Evolutionary conservation across 2,329 filamentous ascomycete genomes (phyloP), one percentile per base, ranked within the genome.

Genomic region (Trichoderma endophyticum): DNA sequence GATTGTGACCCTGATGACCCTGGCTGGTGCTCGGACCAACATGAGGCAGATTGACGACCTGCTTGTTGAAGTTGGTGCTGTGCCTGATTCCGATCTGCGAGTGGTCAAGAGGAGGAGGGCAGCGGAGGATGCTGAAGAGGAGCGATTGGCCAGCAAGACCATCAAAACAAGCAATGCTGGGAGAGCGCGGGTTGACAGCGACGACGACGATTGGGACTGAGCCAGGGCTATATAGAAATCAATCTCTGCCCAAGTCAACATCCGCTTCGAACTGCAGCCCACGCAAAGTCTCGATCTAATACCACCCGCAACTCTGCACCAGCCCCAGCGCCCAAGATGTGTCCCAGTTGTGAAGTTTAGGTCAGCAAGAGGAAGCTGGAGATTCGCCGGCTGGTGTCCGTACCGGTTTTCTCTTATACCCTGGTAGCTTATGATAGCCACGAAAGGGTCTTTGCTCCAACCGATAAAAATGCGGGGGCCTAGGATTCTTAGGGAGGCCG

Each of bases 1-100:
- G 82, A 83, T 98, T 66, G 92, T 99, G n/a, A 98, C 95, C 4
- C 83, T 99, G 75, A 88, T 89, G 77, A 93, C 93, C 68, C 82
- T 98, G 60, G 90, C 90, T 11, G 96, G 96, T 4, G 86, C 88
- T 4, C 86, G 87, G 74, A 93, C 91, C 71, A 90, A 85, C 75
- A 86, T 94, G 84, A 83, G 88, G 82, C 91, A 97, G 79, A 83
- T 98, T 73, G 94, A 98, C 80, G 89, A 91, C 75, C 80, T 98
- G 54, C 84, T 99, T 48, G 88, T 98, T 2, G 92, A 94, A 62
- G 86, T 97, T 48, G 94, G 94, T 3, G 95, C 94, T 2, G 85
- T 98, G 18, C 88, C 90, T 68, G 86, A 91, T 64, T 91, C 90
- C 71, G 96, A 99, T 80, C 88, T 93, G 82, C 90, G 96, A 70